These are phyloP conservation scores for Penicillium atrosanguineum DNA, from an alignment of 495 filamentous ascomycete genomes.

Conservation along the genomic window DNA sequence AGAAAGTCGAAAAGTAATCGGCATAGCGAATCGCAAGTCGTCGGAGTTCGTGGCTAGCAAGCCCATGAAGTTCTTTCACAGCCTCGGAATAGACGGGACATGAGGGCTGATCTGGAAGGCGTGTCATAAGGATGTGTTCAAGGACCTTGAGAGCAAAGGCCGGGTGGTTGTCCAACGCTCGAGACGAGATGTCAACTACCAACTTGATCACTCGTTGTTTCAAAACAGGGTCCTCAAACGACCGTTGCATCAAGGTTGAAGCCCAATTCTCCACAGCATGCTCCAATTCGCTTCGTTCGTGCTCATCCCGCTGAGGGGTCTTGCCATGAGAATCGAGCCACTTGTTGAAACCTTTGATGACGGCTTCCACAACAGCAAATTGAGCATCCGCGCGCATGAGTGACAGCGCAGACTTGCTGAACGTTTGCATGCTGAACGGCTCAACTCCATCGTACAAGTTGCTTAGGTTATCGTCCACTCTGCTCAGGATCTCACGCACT, in stretches of 20 bases:
- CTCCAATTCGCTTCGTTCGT: conserved; percentile 60
- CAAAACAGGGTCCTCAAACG: conserved; percentile 86
- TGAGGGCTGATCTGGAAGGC: conserved; percentile 64
- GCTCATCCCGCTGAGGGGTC: conserved; percentile 58
- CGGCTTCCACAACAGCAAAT: conserved; percentile 86
- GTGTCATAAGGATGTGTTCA: conserved; percentile 83
- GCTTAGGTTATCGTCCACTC: conserved; percentile 69
- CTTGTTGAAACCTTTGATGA: conserved; percentile 81
- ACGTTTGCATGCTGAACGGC: conserved; percentile 65
- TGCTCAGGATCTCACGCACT: conserved; percentile 76
- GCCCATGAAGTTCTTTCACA: conserved; percentile 79
- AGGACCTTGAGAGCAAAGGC: conserved; percentile 82
- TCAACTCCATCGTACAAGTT: conserved; percentile 70
- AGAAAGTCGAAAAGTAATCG: conserved; percentile 82
- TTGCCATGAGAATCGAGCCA: conserved; percentile 61
- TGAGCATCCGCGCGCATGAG: conserved; percentile 83
- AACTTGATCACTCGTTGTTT: conserved; percentile 80
- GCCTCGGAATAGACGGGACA: conserved; percentile 79
- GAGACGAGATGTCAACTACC: conserved; percentile 79
- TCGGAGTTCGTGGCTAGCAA: conserved; percentile 83
- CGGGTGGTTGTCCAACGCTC: conserved; percentile 72
- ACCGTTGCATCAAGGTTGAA: conserved; percentile 65
- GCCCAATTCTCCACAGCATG: conserved; percentile 78
- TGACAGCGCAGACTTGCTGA: conserved; percentile 75
- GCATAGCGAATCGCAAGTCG: conserved; percentile 86